Conservation (phyloP, 495 filamentous ascomycete species). For the Hypoxylon fuscum region DNA sequence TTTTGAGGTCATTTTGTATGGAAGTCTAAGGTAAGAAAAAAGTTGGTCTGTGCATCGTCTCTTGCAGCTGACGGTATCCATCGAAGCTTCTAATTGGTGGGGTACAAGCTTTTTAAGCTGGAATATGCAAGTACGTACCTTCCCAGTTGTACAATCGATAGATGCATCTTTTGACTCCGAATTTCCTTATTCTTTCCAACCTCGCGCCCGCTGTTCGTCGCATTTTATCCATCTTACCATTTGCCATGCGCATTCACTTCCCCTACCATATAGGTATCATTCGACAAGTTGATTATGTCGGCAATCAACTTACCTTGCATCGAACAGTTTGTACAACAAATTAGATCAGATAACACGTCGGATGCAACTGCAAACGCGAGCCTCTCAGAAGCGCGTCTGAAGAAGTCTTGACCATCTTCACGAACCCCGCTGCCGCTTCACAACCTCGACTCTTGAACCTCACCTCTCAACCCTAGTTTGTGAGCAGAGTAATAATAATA, state of each 20-base stretch:
- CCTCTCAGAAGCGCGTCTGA: constrained; percentile 13
- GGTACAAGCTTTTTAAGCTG: background rate
- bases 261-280: background rate
- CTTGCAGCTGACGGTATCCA: too few species aligned
- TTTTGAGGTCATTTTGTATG: too few species aligned
- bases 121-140: background rate
- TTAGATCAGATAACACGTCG: background rate
- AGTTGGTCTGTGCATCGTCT: too few species aligned
- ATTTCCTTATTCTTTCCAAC: background rate
- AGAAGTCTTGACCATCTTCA: constrained; percentile 10
- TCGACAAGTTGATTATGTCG: constrained; percentile 4
- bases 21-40: too few species aligned
- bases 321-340: background rate
- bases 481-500: background rate
- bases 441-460: background rate
- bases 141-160: too few species aligned
- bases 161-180: background rate
- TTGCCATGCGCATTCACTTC: background rate
- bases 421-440: constrained; percentile 19
- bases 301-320: background rate
- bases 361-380: constrained; percentile 8
- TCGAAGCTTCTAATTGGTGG: too few species aligned
- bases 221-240: background rate
- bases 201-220: background rate
- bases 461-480: background rate